Evolutionary conservation across 1,284 basidiomycete genomes (phyloP), one percentile per base, ranked within the genome.

Genomic region (Puccinia horiana): DNA sequence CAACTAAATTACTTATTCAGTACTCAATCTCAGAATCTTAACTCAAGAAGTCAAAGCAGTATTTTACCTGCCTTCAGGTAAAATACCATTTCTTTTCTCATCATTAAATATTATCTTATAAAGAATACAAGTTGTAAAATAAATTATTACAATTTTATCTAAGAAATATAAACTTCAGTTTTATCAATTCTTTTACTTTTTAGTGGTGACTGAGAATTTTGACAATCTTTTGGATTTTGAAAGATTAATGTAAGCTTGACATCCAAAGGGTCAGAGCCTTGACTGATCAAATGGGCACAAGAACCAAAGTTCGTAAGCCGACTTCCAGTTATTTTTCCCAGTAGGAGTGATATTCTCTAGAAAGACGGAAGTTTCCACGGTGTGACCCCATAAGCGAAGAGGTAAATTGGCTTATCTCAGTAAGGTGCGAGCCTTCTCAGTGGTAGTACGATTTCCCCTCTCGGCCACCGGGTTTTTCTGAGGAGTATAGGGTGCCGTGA

Each of bases 331-430:
- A 14, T 49, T n/a, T 16, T 42, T 77, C 11, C 32, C 12, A n/a
- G 76, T 65, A 29, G 86, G 84, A 0, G 86, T 85, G 0, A 86
- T 84, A 81, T 89, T 88, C 52, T 84, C 84, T 1, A 89, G 44
- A 85, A 86, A 89, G 14, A 85, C 83, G 20, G 83, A 84, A 75
- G 87, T 86, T 0, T 77, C 52, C 23, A 85, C 82, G 0, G 86
- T 87, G 75, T 88, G 85, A 0, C 84, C 86, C 88, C 87, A 88
- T 8, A 87, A 85, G 40, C 65, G 83, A 58, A 76, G 79, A 9
- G 86, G 87, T 0, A 88, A 84, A 8, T 83, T 80, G 0, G 86
- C 49, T 23, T 84, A 82, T 11, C 84, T 65, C 0, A 88, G 83
- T 82, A 88, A 84, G 0, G 85, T 84, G 0, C 85, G 77, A 11